Percentiles rank a stretch among this genome's conserved stretches.
These are phyloP conservation scores for Trifolium dubium DNA, from an alignment of 306 rosid genomes.

Conservation along the genomic window DNA sequence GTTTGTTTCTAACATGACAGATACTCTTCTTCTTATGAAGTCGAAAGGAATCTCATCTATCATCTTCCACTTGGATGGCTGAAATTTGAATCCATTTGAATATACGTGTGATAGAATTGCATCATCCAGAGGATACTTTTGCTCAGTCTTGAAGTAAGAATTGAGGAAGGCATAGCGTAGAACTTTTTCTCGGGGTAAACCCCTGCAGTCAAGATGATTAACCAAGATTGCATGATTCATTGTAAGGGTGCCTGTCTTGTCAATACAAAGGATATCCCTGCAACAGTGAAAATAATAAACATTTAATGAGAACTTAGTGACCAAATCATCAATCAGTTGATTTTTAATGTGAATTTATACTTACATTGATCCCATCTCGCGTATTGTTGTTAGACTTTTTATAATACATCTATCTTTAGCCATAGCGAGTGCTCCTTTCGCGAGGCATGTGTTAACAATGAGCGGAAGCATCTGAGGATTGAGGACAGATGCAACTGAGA, in stretches of 20 bases:
- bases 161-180: slow-evolving; percentile 74
- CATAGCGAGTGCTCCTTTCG: slow-evolving; percentile 91
- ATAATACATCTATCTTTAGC: slow-evolving; percentile 85
- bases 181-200: slow-evolving; percentile 62
- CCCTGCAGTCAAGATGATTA: slow-evolving; percentile 56
- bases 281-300: slow-evolving; percentile 14
- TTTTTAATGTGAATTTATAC: slow-evolving; percentile 39
- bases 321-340: slow-evolving; percentile 20
- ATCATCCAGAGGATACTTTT: slow-evolving; percentile 82
- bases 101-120: slow-evolving; percentile 79
- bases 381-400: slow-evolving; percentile 69
- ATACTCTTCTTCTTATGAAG: slow-evolving; percentile 81
- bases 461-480: slow-evolving; percentile 96
- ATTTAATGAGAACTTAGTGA: neutral
- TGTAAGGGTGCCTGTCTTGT: slow-evolving; percentile 87
- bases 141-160: slow-evolving; percentile 81
- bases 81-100: slow-evolving; percentile 76
- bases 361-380: slow-evolving; percentile 88
- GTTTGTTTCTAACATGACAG: slow-evolving; percentile 69
- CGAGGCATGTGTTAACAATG: slow-evolving; percentile 75
- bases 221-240: slow-evolving; percentile 81
- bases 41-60: slow-evolving; percentile 86
- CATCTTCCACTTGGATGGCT: slow-evolving; percentile 80
- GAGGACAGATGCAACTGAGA: slow-evolving; percentile 82
- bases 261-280: slow-evolving; percentile 89